These are phyloP conservation scores for Yueomyces sinensis DNA, from an alignment of 805 yeast genomes.

Conservation along the genomic window DNA sequence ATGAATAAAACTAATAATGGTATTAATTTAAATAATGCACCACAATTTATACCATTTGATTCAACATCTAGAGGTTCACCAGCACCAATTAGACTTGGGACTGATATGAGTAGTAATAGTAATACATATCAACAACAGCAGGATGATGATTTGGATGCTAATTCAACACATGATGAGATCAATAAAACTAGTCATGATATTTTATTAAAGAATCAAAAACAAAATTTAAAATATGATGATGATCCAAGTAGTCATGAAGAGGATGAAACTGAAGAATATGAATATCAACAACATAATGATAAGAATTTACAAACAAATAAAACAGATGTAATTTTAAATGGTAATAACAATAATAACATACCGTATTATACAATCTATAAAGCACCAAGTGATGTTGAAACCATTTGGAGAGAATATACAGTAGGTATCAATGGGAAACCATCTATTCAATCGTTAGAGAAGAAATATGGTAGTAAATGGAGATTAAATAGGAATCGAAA, in stretches of 20 bases:
- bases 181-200: slow-evolving; percentile 1
- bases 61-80: not conserved
- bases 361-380: slow-evolving; percentile 17
- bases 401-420: slow-evolving; percentile 29
- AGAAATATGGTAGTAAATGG: slow-evolving; percentile 30
- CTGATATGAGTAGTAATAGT: slow-evolving; percentile 1
- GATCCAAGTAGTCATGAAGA: slow-evolving; percentile 2
- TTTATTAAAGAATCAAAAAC: slow-evolving; percentile 9
- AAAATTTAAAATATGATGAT: slow-evolving; percentile 7
- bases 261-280: slow-evolving; percentile 10
- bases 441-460: slow-evolving; percentile 28
- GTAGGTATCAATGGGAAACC: slow-evolving; percentile 30
- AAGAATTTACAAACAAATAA: slow-evolving; percentile 5
- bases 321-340: not conserved
- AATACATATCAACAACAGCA: slow-evolving; percentile 10
- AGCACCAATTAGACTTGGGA: not conserved
- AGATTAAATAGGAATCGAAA: slow-evolving; percentile 25
- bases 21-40: not conserved
- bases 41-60: not conserved
- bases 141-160: slow-evolving; percentile 1
- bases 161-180: not conserved
- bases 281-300: slow-evolving; percentile 7
- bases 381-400: slow-evolving; percentile 23
- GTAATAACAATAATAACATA: not conserved
- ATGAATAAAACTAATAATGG: slow-evolving; percentile 1